Evolutionary conservation across 2,329 filamentous ascomycete species (phyloP), one percentile per base, ranked within the genome.

Genomic region (Arthrobotrys entomopaga): DNA sequence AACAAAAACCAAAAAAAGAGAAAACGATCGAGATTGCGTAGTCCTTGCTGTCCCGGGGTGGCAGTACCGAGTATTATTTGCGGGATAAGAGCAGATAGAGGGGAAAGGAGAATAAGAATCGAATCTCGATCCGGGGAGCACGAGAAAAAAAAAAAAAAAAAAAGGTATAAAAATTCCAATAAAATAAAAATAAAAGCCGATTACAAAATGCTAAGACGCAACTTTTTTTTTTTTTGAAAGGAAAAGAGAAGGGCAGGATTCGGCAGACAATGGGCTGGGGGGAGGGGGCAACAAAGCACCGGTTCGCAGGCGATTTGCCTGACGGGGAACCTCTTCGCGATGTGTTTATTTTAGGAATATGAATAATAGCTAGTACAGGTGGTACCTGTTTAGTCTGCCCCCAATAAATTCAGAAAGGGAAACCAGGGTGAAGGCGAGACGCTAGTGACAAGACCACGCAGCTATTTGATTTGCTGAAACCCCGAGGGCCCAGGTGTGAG

Each of bases 371-470:
- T 34, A 34, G 29, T 34, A 34, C 29, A n/a, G 29, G 29, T 29
- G 26, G 61, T 58, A 58, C 52, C 53, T 58, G 52, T 58, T 49
- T 58, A 66, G 63, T 50, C 29, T 34, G 29, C 60, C 22, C 54
- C 61, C 54, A 73, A 73, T 60, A 73, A 65, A 65, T 48, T 34
- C 61, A 61, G 53, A 65, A 65, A 65, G 34, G 69, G 42, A 46
- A 65, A 63, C 69, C 69, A 66, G 69, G 69, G 61, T 73, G 61
- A 73, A 49, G 65, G 69, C 69, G 69, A 73, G 69, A 73, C 69
- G 69, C 69, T 66, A 73, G 69, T 57, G 56, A 50, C 67, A 65
- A 40, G 58, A 26, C 58, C 50, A 26, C 60, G 49, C 48, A 49
- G 61, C 20, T 63, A 58, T 66, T 66, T 73, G 61, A 73, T 73